phyloP scores from a whole-genome alignment of 306 rosid genomes.

The Fragaria vesca region DNA sequence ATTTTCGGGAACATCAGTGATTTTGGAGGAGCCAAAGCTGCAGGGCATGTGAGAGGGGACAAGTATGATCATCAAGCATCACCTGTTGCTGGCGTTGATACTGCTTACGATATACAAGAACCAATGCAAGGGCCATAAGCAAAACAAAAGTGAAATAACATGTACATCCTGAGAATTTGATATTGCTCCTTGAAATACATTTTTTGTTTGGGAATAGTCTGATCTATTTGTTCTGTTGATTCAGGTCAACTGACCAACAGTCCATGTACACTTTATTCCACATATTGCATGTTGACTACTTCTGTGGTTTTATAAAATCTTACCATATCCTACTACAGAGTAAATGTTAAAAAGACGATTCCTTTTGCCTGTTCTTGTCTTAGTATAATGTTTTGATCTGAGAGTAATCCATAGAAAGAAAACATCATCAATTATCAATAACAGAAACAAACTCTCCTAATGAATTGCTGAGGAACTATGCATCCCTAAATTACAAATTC shows the following conservation, averaged over 20 bases:
- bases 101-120: background rate
- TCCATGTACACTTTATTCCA: no score
- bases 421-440: background rate
- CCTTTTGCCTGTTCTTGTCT: background rate
- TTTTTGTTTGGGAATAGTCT: background rate
- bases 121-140: background rate
- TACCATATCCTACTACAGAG: background rate
- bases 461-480: background rate
- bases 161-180: background rate
- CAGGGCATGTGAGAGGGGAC: constrained; percentile 58
- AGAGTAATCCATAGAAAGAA: background rate
- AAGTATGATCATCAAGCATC: constrained; percentile 25
- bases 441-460: background rate
- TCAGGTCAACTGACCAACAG: background rate
- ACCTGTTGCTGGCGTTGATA: constrained; percentile 33
- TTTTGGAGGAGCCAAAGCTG: constrained; percentile 64
- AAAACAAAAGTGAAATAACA: background rate
- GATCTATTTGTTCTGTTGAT: background rate
- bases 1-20: constrained; percentile 67
- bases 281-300: no score
- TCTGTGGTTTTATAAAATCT: background rate
- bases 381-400: background rate
- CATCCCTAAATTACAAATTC: background rate
- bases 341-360: background rate
- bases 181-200: background rate